A percentile compares a stretch with the other conserved stretches of the same genome.
Conservation (phyloP, 164 flowering plant genomes). For the Litsea cubeba region DNA sequence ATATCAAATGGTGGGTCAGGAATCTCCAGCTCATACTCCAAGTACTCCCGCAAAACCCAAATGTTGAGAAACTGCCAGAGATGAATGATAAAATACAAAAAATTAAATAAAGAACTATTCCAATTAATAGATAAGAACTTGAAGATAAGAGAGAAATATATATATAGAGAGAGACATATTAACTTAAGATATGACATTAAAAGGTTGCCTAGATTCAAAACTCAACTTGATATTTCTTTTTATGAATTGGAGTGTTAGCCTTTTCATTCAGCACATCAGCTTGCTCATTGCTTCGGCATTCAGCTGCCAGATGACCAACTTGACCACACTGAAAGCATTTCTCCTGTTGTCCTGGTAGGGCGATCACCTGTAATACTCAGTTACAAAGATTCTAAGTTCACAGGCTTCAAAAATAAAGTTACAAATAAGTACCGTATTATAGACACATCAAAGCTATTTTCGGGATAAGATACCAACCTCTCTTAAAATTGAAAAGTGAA, state of each 20-base stretch:
- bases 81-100: not conserved
- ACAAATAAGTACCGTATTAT: not conserved
- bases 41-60: constrained; percentile 91
- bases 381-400: constrained; percentile 7
- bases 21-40: constrained; percentile 76
- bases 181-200: not conserved
- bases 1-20: constrained; percentile 66
- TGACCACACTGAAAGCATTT: constrained; percentile 89
- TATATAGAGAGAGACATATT: not conserved
- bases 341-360: constrained; percentile 79
- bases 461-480: constrained; percentile 52
- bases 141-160: not conserved
- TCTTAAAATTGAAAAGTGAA: constrained; percentile 91
- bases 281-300: constrained; percentile 49
- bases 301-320: constrained; percentile 92
- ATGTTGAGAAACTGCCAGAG: constrained; percentile 77
- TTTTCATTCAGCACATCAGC: constrained; percentile 30
- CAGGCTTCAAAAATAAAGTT: not conserved
- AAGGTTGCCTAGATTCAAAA: not conserved
- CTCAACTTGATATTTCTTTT: constrained; percentile 94
- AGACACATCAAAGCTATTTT: not conserved
- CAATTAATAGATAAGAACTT: not conserved
- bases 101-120: not conserved
- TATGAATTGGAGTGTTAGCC: constrained; percentile 63
- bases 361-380: constrained; percentile 53